Percentiles rank a stretch among this genome's conserved stretches.
Conservation (phyloP, 2,329 filamentous ascomycete species). For the Hyphodiscus sp. region DNA sequence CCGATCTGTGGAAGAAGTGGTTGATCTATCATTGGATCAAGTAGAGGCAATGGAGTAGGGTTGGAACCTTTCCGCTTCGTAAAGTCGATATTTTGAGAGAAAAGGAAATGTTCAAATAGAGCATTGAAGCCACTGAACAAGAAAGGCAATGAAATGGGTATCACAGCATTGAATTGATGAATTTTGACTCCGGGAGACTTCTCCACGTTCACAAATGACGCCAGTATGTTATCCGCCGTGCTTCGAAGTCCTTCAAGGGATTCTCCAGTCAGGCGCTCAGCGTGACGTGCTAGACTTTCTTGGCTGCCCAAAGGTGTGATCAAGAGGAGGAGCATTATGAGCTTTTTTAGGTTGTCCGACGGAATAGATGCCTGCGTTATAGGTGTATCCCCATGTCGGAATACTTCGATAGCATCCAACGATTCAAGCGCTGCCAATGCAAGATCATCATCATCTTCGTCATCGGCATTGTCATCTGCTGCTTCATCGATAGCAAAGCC, state of each 20-base stretch:
- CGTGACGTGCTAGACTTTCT: constrained; percentile 57
- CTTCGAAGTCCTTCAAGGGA: constrained; percentile 50
- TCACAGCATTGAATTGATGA: constrained; percentile 51
- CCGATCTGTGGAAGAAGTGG: constrained; percentile 46
- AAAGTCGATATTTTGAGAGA: constrained; percentile 64
- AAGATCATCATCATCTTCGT: constrained; percentile 52
- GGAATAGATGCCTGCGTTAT: constrained; percentile 64
- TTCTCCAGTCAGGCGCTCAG: constrained; percentile 49
- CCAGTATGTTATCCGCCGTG: constrained; percentile 58
- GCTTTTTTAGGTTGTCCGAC: constrained; percentile 63
- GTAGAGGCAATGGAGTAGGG: constrained; percentile 8
- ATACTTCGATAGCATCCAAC: constrained; percentile 57
- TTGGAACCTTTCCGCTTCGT: constrained; percentile 31
- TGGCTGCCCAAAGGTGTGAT: constrained; percentile 58
- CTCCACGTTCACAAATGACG: constrained; percentile 60
- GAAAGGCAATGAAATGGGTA: constrained; percentile 55
- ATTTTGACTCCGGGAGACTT: constrained; percentile 57
- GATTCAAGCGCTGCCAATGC: constrained; percentile 63
- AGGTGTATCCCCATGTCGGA: constrained; percentile 45
- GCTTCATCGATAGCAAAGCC: constrained; percentile 39
- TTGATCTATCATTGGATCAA: constrained; percentile 19
- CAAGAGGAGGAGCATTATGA: constrained; percentile 64
- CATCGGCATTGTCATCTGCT: constrained; percentile 36
- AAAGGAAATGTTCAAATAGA: constrained; percentile 70
- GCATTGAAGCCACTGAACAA: constrained; percentile 62